phyloP scores from a whole-genome alignment of 169 alveolate genomes.

The Cytauxzoon felis region DNA sequence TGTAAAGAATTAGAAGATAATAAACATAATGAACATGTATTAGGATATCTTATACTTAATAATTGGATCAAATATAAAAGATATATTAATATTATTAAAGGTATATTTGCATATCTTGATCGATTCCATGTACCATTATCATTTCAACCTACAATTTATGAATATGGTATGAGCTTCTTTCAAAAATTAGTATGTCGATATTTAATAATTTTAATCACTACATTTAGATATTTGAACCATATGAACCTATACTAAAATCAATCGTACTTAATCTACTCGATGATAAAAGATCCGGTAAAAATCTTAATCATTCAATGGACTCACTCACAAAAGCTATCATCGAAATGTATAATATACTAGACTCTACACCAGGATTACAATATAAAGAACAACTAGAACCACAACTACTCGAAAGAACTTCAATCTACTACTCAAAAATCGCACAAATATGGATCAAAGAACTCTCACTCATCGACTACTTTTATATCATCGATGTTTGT shows the following conservation, averaged over 20 bases:
- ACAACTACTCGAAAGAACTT: slow-evolving; percentile 13
- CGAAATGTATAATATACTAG: slow-evolving; percentile 42
- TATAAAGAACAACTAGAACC: slow-evolving; percentile 37
- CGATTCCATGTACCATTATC: slow-evolving; percentile 39
- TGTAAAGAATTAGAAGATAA: background rate
- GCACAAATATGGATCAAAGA: slow-evolving; percentile 42
- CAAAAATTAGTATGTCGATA: slow-evolving; percentile 14
- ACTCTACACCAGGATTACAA: slow-evolving; percentile 21
- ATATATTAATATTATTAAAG: slow-evolving; percentile 5
- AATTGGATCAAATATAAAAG: slow-evolving; percentile 34
- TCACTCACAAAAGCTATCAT: too few species aligned
- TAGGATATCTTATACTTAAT: background rate
- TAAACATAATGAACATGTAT: background rate
- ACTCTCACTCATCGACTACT: slow-evolving; percentile 21
- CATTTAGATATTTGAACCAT: slow-evolving; percentile 23
- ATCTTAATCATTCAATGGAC: background rate
- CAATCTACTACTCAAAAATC: slow-evolving; percentile 16
- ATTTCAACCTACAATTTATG: slow-evolving; percentile 12
- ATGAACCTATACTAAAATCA: slow-evolving; percentile 3
- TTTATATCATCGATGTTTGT: slow-evolving; percentile 45
- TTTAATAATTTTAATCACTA: background rate
- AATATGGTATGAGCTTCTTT: slow-evolving; percentile 19
- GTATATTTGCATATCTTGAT: slow-evolving; percentile 36
- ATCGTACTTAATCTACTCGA: slow-evolving; percentile 20
- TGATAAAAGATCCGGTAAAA: slow-evolving; percentile 16